Base-by-base conservation (phyloP, 2,329 filamentous ascomycete genomes). In the Xylaria sp. region DNA sequence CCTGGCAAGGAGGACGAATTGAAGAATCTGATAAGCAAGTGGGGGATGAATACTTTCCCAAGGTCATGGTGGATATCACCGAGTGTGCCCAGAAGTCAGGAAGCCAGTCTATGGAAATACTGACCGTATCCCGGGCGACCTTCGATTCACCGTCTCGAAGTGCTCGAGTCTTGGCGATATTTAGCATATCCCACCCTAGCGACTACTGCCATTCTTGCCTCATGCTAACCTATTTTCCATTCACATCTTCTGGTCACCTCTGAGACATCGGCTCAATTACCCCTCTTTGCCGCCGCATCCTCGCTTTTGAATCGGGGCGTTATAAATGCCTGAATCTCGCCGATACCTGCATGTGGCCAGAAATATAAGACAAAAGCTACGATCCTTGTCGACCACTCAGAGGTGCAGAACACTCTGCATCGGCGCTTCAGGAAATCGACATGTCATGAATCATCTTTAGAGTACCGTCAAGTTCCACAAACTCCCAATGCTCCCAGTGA, bases 11-110 rank as follows among this genome's bases (percentile, higher is more conserved):
- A 71, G 46, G 73, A 71, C 7, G 77, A 79, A 62, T 63, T 79
- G n/a, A 64, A 65, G 5, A 61, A 55, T 0, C 60, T 79, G 2
- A 70, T 74, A 65, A 23, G 46, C 1, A 74, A 71, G 61, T 79
- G 77, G 77, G 78, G 77, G 2, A 78, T 79, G 76, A 66, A 69
- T 47, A 5, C 28, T 31, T 79, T 75, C 59, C 77, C 77, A 0
- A 66, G 77, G 37, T 71, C 76, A 1, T 78, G 75, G 75, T 74
- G 71, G 71, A 66, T 74, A 40, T 54, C 63, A 4, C 65, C 65
- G 2, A 61, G 17, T n/a, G 45, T 66, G 33, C 17, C 64, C 17
- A 64, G 53, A 46, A 17, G 54, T 38, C 33, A 33, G 11, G 57
- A 52, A 23, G 53, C 57, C 4, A 53, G 45, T 38, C 33, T 45